Conservation (phyloP, 331 rosid species). For the Malus hybrid region DNA sequence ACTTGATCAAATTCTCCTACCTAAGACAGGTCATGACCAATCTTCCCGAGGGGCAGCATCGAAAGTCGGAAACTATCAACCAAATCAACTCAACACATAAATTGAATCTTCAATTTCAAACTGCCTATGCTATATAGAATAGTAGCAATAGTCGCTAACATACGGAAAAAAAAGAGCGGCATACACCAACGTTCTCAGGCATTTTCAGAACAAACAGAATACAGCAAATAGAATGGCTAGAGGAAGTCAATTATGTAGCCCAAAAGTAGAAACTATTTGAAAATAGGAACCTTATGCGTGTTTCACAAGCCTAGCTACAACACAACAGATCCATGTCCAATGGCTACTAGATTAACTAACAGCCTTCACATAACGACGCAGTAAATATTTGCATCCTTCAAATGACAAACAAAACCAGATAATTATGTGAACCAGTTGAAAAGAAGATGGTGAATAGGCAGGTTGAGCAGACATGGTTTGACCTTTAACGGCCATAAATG, state of each 20-base stretch:
- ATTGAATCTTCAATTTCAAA: background rate
- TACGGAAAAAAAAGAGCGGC: background rate
- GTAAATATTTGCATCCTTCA: too few species aligned
- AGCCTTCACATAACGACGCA: too few species aligned
- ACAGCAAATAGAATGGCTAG: background rate
- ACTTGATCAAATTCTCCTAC: background rate
- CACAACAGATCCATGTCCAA: too few species aligned
- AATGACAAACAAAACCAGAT: background rate
- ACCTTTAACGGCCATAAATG: background rate
- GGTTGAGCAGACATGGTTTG: background rate
- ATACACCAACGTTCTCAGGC: background rate
- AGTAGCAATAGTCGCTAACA: background rate
- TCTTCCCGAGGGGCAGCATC: too few species aligned
- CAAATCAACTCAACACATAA: background rate
- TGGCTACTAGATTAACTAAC: too few species aligned
- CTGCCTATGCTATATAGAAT: too few species aligned
- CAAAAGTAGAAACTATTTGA: too few species aligned
- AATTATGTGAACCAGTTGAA: background rate
- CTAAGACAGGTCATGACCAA: background rate
- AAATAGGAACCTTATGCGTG: too few species aligned
- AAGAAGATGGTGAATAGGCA: background rate
- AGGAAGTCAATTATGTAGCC: background rate
- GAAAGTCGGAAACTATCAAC: background rate
- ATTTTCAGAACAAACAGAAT: background rate
- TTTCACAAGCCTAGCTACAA: too few species aligned